Evolutionary conservation across 495 filamentous ascomycete species (phyloP).

Genomic region (Penicillium coprophilum): DNA sequence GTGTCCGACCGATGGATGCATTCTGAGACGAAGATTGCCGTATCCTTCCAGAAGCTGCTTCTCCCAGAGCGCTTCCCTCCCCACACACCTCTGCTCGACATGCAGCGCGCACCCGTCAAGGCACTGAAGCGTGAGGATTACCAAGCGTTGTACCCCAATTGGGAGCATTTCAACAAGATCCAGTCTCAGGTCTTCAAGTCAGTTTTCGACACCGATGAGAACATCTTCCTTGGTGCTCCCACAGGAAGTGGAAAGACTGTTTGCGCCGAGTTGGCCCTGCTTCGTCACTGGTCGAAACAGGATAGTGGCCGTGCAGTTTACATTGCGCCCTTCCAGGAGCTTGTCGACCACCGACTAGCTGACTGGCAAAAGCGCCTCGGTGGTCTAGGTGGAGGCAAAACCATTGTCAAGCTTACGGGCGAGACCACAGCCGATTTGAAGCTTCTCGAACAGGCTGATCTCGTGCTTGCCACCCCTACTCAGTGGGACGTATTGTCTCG

Average conservation of each 20-base stretch:
- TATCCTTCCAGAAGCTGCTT: slow-evolving; percentile 92
- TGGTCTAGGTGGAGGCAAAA: slow-evolving; percentile 77
- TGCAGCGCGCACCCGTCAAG: slow-evolving; percentile 85
- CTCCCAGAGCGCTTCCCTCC: slow-evolving; percentile 94
- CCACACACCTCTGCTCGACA: slow-evolving; percentile 83
- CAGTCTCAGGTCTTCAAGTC: slow-evolving; percentile 97
- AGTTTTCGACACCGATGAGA: slow-evolving; percentile 85
- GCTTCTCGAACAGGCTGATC: slow-evolving; percentile 81
- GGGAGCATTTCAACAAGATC: slow-evolving; percentile 92
- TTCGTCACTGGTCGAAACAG: slow-evolving; percentile 79
- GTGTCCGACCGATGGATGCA: slow-evolving; percentile 98
- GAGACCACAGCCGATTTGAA: slow-evolving; percentile 91
- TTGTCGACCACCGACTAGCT: slow-evolving; percentile 74
- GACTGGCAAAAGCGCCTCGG: slow-evolving; percentile 82
- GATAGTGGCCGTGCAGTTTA: slow-evolving; percentile 81
- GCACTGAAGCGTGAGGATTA: slow-evolving; percentile 87
- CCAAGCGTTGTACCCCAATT: slow-evolving; percentile 76
- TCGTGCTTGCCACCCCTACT: slow-evolving; percentile 86
- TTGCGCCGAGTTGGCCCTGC: slow-evolving; percentile 89
- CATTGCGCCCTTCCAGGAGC: slow-evolving; percentile 93
- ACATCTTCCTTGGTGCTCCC: slow-evolving; percentile 85
- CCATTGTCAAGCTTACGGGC: slow-evolving; percentile 89
- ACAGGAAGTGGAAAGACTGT: slow-evolving; percentile 95
- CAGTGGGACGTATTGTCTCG: slow-evolving; percentile 97
- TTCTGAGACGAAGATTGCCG: slow-evolving; percentile 87